Evolutionary conservation across 148 eudicot genomes (phyloP), one percentile per base, ranked within the genome.

Genomic region (Fallopia convolvulus): DNA sequence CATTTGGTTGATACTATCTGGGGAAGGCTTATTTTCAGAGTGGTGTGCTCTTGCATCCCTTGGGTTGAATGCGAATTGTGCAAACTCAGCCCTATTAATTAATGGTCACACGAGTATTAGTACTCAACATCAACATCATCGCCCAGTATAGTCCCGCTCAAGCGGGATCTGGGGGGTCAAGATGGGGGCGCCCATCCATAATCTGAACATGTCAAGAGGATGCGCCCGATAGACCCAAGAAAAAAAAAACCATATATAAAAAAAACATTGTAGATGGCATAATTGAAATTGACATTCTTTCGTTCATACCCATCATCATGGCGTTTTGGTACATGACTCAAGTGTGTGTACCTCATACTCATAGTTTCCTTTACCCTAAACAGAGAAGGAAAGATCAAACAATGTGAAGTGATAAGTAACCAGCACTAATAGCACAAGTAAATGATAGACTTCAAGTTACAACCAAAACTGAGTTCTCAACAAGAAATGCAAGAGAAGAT

Each of bases 21-120:
- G 83, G 60, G 86, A 78, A 74, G 84, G 66, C 72, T 74, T 86
- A 46, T 76, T 85, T 40, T 74, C 86, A 14, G 77, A 75, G 72
- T 76, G 50, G 36, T 81, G 82, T 61, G 55, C 53, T 73, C 55
- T 73, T 73, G 88, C 87, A 71, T 96, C 97, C 78, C 90, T 96
- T 0, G 99, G 99, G 3, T 91, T 96, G 83, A 93, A 91, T 41
- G 98, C 98, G 79, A 77, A 87, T 36, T 87, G 88, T 50, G 98
- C 99, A 79, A 79, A 87, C 42, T 86, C 83, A n/a, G 89, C 88
- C 75, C 99, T 96, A 83, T 32, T 50, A 30, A 83, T 32, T 50
- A 30, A 77, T 53, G 33, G 18, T 52, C 49, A 32, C 44, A 73
- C 44, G 18, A 2, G 21, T 30, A 13, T 30, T 20, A 47, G 47